Evolutionary conservation across 2,329 filamentous ascomycete genomes (phyloP).

Genomic region (Aschersonia sp.): DNA sequence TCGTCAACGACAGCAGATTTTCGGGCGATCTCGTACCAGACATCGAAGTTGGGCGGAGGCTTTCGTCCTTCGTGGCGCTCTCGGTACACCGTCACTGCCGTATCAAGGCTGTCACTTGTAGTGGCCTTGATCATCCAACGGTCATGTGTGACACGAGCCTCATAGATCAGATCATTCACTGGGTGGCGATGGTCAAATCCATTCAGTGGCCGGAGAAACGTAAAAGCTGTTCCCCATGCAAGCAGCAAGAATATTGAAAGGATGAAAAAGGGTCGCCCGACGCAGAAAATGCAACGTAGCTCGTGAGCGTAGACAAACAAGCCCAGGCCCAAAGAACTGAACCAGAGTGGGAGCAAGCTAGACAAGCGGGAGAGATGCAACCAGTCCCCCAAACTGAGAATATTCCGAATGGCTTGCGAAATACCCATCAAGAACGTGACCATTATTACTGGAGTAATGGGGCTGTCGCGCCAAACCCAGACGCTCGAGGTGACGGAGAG

Average conservation of each 20-base stretch:
- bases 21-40: slow-evolving; percentile 69
- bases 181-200: slow-evolving; percentile 24
- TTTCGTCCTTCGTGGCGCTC: slow-evolving; percentile 44
- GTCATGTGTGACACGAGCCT: slow-evolving; percentile 28
- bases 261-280: slow-evolving; percentile 25
- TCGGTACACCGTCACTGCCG: slow-evolving; percentile 33
- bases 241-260: slow-evolving; percentile 22
- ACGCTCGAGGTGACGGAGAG: slow-evolving; percentile 29
- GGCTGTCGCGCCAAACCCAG: slow-evolving; percentile 31
- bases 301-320: slow-evolving; percentile 28
- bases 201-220: slow-evolving; percentile 15
- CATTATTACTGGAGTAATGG: slow-evolving; percentile 25
- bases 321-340: slow-evolving; percentile 25
- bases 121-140: slow-evolving; percentile 33
- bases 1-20: slow-evolving; percentile 64
- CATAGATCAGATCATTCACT: slow-evolving; percentile 33
- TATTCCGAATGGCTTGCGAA: slow-evolving; percentile 18
- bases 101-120: slow-evolving; percentile 29
- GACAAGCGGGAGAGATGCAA: slow-evolving; percentile 22
- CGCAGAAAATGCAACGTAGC: slow-evolving; percentile 25
- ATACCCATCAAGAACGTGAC: slow-evolving; percentile 28
- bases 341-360: slow-evolving; percentile 22
- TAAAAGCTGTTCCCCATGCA: slow-evolving; percentile 21
- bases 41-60: slow-evolving; percentile 69
- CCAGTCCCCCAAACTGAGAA: slow-evolving; percentile 27